phyloP scores from a whole-genome alignment of 1,139 yeast species.

The Blastobotrys ciferrii region DNA sequence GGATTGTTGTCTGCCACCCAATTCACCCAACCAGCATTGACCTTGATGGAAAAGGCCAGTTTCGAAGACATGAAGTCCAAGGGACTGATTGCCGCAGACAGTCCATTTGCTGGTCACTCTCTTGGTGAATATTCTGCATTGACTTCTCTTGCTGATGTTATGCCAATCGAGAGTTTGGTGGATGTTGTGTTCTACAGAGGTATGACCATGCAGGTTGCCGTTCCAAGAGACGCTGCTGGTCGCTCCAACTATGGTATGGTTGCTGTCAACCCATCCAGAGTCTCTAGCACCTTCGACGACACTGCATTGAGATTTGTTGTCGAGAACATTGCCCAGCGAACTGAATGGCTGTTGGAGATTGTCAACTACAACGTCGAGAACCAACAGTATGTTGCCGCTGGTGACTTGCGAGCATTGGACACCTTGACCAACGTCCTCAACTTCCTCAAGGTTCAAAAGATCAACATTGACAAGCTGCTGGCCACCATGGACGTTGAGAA shows the following conservation, averaged over 20 bases:
- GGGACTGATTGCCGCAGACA: slow-evolving; percentile 91
- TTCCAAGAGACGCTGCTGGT: slow-evolving; percentile 91
- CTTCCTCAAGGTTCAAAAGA: slow-evolving; percentile 87
- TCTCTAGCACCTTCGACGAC: slow-evolving; percentile 83
- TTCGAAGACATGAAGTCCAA: slow-evolving; percentile 95
- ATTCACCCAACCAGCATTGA: slow-evolving; percentile 98
- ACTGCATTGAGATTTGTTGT: slow-evolving; percentile 94
- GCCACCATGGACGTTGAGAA: slow-evolving; percentile 78
- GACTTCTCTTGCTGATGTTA: slow-evolving; percentile 94
- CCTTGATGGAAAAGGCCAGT: slow-evolving; percentile 98
- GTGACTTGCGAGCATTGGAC: slow-evolving; percentile 94
- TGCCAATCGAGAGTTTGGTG: slow-evolving; percentile 97
- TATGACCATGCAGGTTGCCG: slow-evolving; percentile 99
- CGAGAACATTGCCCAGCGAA: slow-evolving; percentile 76
- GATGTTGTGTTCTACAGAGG: slow-evolving; percentile 99
- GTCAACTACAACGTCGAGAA: slow-evolving; percentile 98
- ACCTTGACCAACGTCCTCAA: slow-evolving; percentile 90
- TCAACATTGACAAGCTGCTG: slow-evolving; percentile 86
- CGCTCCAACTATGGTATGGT: slow-evolving; percentile 99
- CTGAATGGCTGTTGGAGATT: slow-evolving; percentile 94
- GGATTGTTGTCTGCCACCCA: slow-evolving; percentile 98
- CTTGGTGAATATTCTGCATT: slow-evolving; percentile 98
- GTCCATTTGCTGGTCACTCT: slow-evolving; percentile 98
- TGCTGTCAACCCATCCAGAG: slow-evolving; percentile 96
- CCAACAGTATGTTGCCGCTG: slow-evolving; percentile 97